These are phyloP conservation scores for Arctium lappa DNA, from an alignment of 129 eudicot species.

Conservation along the genomic window DNA sequence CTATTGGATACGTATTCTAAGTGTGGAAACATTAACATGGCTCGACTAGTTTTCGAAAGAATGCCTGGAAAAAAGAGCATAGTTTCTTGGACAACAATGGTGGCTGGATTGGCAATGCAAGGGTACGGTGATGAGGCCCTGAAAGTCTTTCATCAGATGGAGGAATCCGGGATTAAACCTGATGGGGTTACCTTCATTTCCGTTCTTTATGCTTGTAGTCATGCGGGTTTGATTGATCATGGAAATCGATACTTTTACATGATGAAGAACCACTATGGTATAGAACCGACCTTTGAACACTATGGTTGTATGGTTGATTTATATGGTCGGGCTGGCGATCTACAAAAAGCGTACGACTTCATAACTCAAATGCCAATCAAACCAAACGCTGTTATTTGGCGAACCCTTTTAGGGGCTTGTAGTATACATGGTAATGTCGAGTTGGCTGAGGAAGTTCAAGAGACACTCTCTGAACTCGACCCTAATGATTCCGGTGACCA, in stretches of 20 bases:
- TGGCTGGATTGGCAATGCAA: constrained; percentile 51
- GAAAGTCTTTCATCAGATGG: constrained; percentile 32
- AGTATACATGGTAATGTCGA: constrained; percentile 38
- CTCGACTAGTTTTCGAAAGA: constrained; percentile 31
- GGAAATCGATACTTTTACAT: constrained; percentile 28
- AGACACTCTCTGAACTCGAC: constrained; percentile 27
- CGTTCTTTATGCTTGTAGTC: constrained; percentile 43
- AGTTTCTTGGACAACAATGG: constrained; percentile 49
- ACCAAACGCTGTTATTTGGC: constrained; percentile 39
- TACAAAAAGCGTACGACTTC: constrained; percentile 33
- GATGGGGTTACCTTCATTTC: constrained; percentile 36
- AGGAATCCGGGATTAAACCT: constrained; percentile 35
- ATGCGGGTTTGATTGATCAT: constrained; percentile 30
- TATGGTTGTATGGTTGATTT: constrained; percentile 48
- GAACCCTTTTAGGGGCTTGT: constrained; percentile 52
- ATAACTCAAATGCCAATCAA: constrained; percentile 35
- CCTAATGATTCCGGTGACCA: constrained; percentile 42
- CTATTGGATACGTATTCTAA: constrained; percentile 37
- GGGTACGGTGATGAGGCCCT: constrained; percentile 39
- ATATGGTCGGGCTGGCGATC: constrained; percentile 41
- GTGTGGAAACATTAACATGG: constrained; percentile 39
- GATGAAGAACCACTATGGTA: constrained; percentile 23
- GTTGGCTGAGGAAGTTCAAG: constrained; percentile 26
- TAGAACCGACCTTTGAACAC: constrained; percentile 35
- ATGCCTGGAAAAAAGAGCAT: constrained; percentile 35